Evolutionary conservation across 176 grass and related monocot species (phyloP).

Genomic region (Leersia perrieri): DNA sequence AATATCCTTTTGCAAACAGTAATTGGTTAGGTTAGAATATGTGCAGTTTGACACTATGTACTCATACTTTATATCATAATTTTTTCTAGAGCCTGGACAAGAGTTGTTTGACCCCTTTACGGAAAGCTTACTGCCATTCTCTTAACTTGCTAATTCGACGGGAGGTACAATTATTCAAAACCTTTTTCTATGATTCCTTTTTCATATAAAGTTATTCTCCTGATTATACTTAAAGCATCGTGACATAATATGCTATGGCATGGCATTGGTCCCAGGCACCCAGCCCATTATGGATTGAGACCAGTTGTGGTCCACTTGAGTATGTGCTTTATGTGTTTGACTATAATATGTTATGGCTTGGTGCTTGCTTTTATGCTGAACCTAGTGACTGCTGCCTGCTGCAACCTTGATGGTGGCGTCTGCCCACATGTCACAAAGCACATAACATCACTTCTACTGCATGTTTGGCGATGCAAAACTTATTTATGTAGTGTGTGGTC

Average conservation of each 20-base stretch:
- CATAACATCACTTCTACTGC: not conserved
- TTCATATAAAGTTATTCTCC: not conserved
- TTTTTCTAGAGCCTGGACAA: slow-evolving; percentile 83
- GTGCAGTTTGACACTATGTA: not conserved
- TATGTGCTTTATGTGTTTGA: not conserved
- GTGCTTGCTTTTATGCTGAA: no score
- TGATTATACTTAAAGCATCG: not conserved
- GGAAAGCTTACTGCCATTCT: slow-evolving; percentile 93
- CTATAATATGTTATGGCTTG: not conserved
- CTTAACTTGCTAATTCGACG: slow-evolving; percentile 84
- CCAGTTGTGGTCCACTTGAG: not conserved
- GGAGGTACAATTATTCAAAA: slow-evolving; percentile 52
- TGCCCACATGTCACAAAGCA: not conserved
- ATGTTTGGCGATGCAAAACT: not conserved
- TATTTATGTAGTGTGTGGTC: not conserved
- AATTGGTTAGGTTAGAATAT: not conserved
- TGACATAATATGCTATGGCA: not conserved
- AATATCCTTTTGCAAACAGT: not conserved
- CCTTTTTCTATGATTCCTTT: not conserved
- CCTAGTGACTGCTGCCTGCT: no score
- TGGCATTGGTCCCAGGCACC: not conserved
- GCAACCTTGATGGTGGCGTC: no score
- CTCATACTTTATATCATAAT: slow-evolving; percentile 19
- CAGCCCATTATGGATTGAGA: not conserved
- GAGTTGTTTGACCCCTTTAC: slow-evolving; percentile 80